Percentiles rank a stretch among this genome's conserved stretches.
Conservation (phyloP, 2,329 filamentous ascomycete species). For the Torrubiella hemipterigena region DNA sequence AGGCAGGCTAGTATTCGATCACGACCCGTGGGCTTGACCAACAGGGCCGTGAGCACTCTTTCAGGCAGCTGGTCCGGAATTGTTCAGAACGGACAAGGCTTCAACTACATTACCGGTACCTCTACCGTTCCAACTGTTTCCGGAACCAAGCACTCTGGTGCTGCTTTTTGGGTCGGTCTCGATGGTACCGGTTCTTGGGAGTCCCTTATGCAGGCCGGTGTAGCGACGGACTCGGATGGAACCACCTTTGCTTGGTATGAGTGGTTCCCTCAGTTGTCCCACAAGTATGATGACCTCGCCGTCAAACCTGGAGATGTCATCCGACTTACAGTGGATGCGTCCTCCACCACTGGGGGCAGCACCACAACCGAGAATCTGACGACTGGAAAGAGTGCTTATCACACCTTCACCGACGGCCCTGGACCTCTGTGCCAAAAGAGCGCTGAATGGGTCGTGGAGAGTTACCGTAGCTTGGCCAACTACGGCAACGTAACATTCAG, state of each 20-base stretch:
- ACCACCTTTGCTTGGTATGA: not conserved
- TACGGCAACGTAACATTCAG: too few species aligned
- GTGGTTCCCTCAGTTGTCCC: not conserved
- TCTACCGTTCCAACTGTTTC: not conserved
- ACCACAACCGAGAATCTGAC: conserved; percentile 8
- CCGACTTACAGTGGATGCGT: conserved; percentile 3
- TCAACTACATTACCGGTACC: not conserved
- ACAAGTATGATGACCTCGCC: not conserved
- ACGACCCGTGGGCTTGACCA: too few species aligned
- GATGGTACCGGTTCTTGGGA: not conserved
- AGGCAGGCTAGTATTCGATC: too few species aligned
- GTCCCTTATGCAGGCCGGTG: too few species aligned
- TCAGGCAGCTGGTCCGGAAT: not conserved
- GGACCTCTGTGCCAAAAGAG: too few species aligned
- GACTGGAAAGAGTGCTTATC: not conserved
- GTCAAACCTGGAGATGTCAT: not conserved
- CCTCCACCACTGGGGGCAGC: conserved; percentile 8
- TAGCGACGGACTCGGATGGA: not conserved
- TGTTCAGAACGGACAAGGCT: not conserved
- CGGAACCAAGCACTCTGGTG: not conserved
- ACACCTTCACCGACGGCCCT: too few species aligned
- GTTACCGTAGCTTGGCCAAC: too few species aligned
- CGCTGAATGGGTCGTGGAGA: too few species aligned
- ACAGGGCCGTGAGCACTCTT: too few species aligned
- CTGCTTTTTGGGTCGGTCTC: not conserved